Evolutionary conservation across 768 basidiomycete species (phyloP), one percentile per base, ranked within the genome.

Genomic region (Amylocystis lapponica): DNA sequence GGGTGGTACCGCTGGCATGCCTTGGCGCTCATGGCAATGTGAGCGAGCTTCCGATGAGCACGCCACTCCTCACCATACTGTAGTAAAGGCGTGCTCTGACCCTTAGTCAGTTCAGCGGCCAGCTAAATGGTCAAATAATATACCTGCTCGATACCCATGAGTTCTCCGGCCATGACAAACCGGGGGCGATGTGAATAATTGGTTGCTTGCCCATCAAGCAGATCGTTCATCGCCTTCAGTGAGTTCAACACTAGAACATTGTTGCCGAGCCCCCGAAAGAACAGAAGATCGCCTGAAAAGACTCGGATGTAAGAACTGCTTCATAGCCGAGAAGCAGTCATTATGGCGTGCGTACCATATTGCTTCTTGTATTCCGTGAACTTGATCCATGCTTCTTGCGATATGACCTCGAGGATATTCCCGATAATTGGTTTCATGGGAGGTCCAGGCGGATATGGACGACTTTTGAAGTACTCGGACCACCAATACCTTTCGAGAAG

Each of bases 121-220:
- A 19, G 19, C 27, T 16, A 17, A 10, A 8, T 14, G 14, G 14
- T 2, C 13, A n/a, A 2, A 17, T 7, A 10, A 23, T 44, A 29
- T 35, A 53, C 54, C 40, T 53, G 39, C 13, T 37, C 47, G 46
- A 62, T 36, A 4, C 51, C 50, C 56, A 64, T 63, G 55, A 70
- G 56, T 23, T 65, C 65, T 12, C 66, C 62, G 6, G 60, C 61
- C 39, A 71, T 63, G 1, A 58, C 56, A n/a, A 69, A 63, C 14
- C 45, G 52, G 3, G 65, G 63, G 4, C 64, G 51, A 30, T 61
- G 47, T 6, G 65, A 65, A 34, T 66, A 66, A 16, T 54, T 57
- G 14, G 16, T 37, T 1, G 47, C 49, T n/a, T 57, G 43, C 38
- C 55, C 55, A 3, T 61, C 66, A 8, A 66, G 37, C 2, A 66